Evolutionary conservation across 768 basidiomycete genomes (phyloP).

Genomic region (Suillus discolor): DNA sequence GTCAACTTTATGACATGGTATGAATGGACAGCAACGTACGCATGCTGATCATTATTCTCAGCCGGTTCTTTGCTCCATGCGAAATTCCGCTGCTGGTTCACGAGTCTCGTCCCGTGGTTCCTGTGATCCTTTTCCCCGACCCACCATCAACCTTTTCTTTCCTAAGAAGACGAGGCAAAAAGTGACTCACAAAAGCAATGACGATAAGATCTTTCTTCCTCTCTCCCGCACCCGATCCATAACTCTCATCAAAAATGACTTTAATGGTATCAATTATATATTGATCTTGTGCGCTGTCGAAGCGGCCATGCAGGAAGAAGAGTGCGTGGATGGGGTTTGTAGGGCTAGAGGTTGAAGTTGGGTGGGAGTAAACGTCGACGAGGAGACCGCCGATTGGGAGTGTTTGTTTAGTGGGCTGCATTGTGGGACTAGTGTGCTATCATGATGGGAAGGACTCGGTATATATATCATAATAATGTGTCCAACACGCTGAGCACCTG

Average conservation of each 20-base stretch:
- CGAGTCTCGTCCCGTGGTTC: slow-evolving; percentile 31
- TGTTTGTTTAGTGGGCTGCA: neutral
- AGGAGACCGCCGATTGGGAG: slow-evolving; percentile 28
- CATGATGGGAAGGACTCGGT: too few species aligned
- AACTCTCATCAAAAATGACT: slow-evolving; percentile 24
- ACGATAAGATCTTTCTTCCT: slow-evolving; percentile 30
- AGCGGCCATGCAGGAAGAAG: slow-evolving; percentile 34
- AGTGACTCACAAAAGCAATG: slow-evolving; percentile 26
- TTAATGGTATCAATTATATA: slow-evolving; percentile 20
- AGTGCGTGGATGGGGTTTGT: slow-evolving; percentile 26
- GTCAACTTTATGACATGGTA: too few species aligned
- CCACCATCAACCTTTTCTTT: too few species aligned
- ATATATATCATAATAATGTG: too few species aligned
- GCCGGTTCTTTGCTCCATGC: slow-evolving; percentile 26
- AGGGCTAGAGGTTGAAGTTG: neutral
- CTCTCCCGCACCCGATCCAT: slow-evolving; percentile 7
- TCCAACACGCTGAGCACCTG: too few species aligned
- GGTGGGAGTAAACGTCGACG: slow-evolving; percentile 29
- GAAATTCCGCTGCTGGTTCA: slow-evolving; percentile 27
- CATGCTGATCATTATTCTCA: slow-evolving; percentile 27
- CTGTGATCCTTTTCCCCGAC: slow-evolving; percentile 31
- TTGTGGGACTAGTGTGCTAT: neutral
- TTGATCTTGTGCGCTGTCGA: neutral
- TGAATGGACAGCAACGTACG: slow-evolving; percentile 20
- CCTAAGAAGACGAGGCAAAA: too few species aligned